Conservation (phyloP, 345 rosid genomes). For the Eutrema japonicum region DNA sequence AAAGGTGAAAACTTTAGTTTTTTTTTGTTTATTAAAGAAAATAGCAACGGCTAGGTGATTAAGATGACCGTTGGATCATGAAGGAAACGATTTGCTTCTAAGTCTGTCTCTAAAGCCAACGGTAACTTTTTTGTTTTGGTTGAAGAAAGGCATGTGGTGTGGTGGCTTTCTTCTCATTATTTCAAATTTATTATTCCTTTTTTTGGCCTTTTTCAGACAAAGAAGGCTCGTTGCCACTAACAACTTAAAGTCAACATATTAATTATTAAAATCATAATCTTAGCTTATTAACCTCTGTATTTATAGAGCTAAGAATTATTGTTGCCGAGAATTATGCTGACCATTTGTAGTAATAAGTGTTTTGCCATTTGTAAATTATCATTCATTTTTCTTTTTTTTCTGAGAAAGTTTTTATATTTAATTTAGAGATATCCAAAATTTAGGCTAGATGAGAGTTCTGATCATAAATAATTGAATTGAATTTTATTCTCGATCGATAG, state of each 20-base stretch:
- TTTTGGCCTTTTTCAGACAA: constrained; percentile 38
- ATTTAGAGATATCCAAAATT: neutral
- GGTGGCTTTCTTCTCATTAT: constrained; percentile 6
- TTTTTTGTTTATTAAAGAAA: constrained; percentile 24
- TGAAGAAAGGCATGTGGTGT: constrained; percentile 16
- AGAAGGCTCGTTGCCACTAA: constrained; percentile 44
- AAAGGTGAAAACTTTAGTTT: neutral
- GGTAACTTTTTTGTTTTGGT: constrained; percentile 37
- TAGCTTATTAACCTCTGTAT: constrained; percentile 17
- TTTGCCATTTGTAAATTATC: constrained; percentile 19
- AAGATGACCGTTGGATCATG: constrained; percentile 50
- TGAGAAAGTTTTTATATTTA: neutral
- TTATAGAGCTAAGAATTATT: constrained; percentile 12
- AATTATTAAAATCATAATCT: constrained; percentile 31
- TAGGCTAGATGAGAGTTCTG: constrained; percentile 17
- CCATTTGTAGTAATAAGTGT: constrained; percentile 24
- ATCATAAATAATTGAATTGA: constrained; percentile 11
- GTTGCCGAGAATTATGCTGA: constrained; percentile 35
- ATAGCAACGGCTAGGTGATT: constrained; percentile 45
- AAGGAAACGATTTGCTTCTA: constrained; percentile 42
- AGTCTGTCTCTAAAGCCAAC: constrained; percentile 37
- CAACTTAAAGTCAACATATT: constrained; percentile 38
- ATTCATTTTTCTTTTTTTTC: neutral
- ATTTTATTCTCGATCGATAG: neutral
- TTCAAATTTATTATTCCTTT: constrained; percentile 35